These are phyloP conservation scores for Laburnicola sp. DNA, from an alignment of 2,329 filamentous ascomycete genomes.

Conservation along the genomic window DNA sequence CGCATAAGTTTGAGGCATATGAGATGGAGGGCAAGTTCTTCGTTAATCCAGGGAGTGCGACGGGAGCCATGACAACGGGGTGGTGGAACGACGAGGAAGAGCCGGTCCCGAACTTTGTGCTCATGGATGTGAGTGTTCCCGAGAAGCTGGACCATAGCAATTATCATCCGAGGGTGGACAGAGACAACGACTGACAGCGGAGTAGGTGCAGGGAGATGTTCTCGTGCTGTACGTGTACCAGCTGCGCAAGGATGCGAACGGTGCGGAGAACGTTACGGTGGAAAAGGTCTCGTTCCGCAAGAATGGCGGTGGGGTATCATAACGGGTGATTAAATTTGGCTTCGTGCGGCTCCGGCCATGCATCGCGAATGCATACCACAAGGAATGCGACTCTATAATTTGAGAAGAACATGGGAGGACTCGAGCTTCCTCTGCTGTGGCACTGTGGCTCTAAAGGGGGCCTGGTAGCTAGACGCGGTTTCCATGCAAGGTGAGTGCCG, in stretches of 20 bases:
- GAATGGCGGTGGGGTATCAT: slow-evolving; percentile 47
- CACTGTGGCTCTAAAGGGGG: slow-evolving; percentile 21
- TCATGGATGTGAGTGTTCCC: slow-evolving; percentile 84
- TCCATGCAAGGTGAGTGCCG: slow-evolving; percentile 13
- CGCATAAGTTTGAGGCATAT: slow-evolving; percentile 71
- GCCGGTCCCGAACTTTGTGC: slow-evolving; percentile 85
- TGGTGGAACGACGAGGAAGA: slow-evolving; percentile 64
- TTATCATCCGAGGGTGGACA: slow-evolving; percentile 4
- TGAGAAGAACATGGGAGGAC: not conserved
- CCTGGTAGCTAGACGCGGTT: slow-evolving; percentile 26
- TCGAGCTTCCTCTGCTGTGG: slow-evolving; percentile 16
- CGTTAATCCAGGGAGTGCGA: slow-evolving; percentile 69
- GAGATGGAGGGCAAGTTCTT: slow-evolving; percentile 74
- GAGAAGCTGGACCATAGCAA: not conserved
- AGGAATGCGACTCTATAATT: not conserved
- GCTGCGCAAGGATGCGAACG: slow-evolving; percentile 56
- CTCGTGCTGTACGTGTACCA: slow-evolving; percentile 91
- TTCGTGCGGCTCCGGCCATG: slow-evolving; percentile 13
- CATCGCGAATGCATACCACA: slow-evolving; percentile 10
- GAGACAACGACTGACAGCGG: slow-evolving; percentile 22
- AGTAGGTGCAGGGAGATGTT: slow-evolving; percentile 90
- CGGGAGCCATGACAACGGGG: slow-evolving; percentile 64
- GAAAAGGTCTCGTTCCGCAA: slow-evolving; percentile 62
- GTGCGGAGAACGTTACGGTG: slow-evolving; percentile 57
- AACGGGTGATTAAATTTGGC: slow-evolving; percentile 16